Percentiles rank a stretch among this genome's conserved stretches.
phyloP scores from a whole-genome alignment of 1,284 basidiomycete species.

The Ganoderma sinense region DNA sequence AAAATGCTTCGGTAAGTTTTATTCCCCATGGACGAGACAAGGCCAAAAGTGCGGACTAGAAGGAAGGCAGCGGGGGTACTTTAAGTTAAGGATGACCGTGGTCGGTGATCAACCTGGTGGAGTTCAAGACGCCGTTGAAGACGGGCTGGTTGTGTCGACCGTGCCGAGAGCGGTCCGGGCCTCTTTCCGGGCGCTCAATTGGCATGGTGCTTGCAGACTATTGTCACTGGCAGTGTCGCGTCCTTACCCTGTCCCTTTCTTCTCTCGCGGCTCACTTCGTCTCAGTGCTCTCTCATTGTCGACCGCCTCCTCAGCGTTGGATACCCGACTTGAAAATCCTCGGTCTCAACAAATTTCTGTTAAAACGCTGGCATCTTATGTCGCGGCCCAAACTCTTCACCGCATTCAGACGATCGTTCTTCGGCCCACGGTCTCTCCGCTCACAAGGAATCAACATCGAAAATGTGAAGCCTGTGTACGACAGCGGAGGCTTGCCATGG shows the following conservation, averaged over 20 bases:
- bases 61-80: neutral
- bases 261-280: neutral
- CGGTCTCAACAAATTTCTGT: neutral
- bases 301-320: too few relatives aligned
- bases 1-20: too few relatives aligned
- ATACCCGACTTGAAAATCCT: too few relatives aligned
- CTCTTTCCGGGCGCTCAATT: neutral
- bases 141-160: neutral
- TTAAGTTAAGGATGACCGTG: neutral
- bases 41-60: neutral
- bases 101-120: neutral
- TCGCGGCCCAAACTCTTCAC: neutral
- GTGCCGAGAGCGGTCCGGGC: neutral
- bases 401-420: constrained; percentile 6
- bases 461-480: constrained; percentile 37
- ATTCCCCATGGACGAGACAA: neutral
- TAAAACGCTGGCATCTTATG: neutral
- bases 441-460: constrained; percentile 26
- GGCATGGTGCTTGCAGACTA: too few relatives aligned
- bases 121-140: neutral
- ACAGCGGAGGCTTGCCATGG: constrained; percentile 41
- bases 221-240: too few relatives aligned
- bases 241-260: too few relatives aligned
- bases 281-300: neutral
- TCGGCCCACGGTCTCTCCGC: constrained; percentile 25